Evolutionary conservation across 2,329 filamentous ascomycete genomes (phyloP).

Genomic region (Huntiella savannae): DNA sequence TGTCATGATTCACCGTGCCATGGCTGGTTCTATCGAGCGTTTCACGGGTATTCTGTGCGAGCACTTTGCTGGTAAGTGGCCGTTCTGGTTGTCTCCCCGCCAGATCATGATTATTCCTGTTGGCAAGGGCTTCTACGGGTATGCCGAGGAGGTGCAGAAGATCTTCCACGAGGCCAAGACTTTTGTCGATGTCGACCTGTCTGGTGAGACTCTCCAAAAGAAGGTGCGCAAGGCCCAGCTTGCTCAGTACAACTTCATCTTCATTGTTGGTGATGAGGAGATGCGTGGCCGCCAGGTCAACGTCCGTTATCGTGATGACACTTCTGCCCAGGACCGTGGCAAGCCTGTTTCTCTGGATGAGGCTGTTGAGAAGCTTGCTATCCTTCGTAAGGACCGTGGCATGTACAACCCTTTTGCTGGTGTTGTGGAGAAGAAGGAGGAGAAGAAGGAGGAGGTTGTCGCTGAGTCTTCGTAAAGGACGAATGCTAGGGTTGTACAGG

Average conservation of each 20-base stretch:
- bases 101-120: constrained; percentile 60
- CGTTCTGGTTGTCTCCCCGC: constrained; percentile 72
- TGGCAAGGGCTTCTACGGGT: constrained; percentile 50
- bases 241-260: constrained; percentile 69
- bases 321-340: constrained; percentile 39
- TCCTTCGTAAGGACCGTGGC: constrained; percentile 27
- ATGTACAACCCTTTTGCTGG: constrained; percentile 13
- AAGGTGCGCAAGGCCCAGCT: constrained; percentile 72
- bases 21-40: constrained; percentile 47
- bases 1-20: constrained; percentile 74
- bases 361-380: constrained; percentile 34
- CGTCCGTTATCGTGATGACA: constrained; percentile 44
- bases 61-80: constrained; percentile 77
- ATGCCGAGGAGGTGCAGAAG: constrained; percentile 54
- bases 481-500: background rate
- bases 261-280: constrained; percentile 46
- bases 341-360: constrained; percentile 37
- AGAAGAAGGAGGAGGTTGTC: constrained; percentile 6
- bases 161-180: constrained; percentile 49
- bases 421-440: constrained; percentile 5
- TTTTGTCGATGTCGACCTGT: constrained; percentile 38
- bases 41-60: constrained; percentile 61
- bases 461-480: background rate
- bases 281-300: constrained; percentile 40
- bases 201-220: constrained; percentile 67